Conservation (phyloP, 75 land plant genomes). For the Isoetes taiwanensis region DNA sequence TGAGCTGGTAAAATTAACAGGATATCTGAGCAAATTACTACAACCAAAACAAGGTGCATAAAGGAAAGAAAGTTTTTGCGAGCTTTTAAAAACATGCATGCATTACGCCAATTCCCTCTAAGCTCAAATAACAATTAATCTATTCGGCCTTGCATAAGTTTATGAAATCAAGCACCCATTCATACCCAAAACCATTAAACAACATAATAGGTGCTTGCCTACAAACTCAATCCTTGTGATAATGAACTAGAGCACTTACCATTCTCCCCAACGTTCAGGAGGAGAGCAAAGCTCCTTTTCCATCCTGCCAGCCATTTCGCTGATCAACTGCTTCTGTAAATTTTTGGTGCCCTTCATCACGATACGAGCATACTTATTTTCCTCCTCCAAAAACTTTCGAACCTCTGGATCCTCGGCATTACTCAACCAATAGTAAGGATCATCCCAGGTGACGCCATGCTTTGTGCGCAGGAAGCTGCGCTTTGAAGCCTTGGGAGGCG, state of each 20-base stretch:
- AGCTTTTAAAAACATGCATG: too few relatives aligned
- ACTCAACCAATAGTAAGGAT: slow-evolving; percentile 85
- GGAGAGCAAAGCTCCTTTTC: slow-evolving; percentile 45
- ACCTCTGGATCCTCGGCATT: slow-evolving; percentile 49
- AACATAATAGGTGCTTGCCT: too few relatives aligned
- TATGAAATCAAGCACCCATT: too few relatives aligned
- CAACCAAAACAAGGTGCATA: too few relatives aligned
- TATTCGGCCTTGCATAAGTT: too few relatives aligned
- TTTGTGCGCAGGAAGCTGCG: slow-evolving; percentile 38
- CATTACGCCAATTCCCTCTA: too few relatives aligned
- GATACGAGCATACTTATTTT: slow-evolving; percentile 56
- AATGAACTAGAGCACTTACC: slow-evolving; percentile 32
- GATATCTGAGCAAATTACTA: too few relatives aligned
- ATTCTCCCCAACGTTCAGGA: slow-evolving; percentile 77
- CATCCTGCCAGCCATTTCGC: slow-evolving; percentile 61
- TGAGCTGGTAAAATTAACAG: too few relatives aligned
- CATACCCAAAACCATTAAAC: too few relatives aligned
- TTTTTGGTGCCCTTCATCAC: slow-evolving; percentile 54
- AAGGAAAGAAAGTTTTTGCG: too few relatives aligned
- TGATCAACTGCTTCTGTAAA: slow-evolving; percentile 27
- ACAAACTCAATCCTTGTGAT: background rate
- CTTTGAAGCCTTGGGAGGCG: slow-evolving; percentile 50
- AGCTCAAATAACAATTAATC: too few relatives aligned
- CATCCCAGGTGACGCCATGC: slow-evolving; percentile 63
- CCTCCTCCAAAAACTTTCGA: slow-evolving; percentile 28